phyloP scores from a whole-genome alignment of 805 yeast species.

The Saccharomycopsis vini region DNA sequence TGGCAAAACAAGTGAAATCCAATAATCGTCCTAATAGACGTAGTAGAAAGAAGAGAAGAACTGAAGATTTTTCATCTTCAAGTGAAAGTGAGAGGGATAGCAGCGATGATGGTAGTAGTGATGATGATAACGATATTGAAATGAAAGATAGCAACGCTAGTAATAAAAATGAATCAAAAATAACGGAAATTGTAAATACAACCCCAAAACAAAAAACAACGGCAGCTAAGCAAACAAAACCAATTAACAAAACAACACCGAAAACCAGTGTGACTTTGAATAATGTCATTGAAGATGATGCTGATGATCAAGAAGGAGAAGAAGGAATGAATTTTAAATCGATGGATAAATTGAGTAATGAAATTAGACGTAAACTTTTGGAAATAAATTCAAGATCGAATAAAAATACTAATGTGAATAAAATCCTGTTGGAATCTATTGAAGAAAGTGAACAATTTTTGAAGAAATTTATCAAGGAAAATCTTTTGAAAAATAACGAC shows the following conservation, averaged over 20 bases:
- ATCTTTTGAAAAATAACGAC: background rate
- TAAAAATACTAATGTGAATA: background rate
- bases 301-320: conserved; percentile 4
- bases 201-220: background rate
- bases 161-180: background rate
- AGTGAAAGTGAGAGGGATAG: background rate
- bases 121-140: conserved; percentile 2
- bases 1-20: too few relatives aligned
- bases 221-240: background rate
- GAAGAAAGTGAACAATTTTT: background rate
- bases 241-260: background rate
- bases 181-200: background rate
- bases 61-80: conserved; percentile 14
- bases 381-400: background rate
- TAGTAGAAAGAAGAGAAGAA: conserved; percentile 19
- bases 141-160: background rate
- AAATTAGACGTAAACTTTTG: background rate
- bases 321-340: too few relatives aligned
- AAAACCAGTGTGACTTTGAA: background rate
- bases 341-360: background rate
- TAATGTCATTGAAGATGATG: background rate
- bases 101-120: background rate
- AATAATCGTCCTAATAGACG: too few relatives aligned
- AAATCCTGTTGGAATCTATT: background rate
- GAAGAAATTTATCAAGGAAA: background rate